Conservation (phyloP, 139 green algal species). For the Tetraselmis striata region DNA sequence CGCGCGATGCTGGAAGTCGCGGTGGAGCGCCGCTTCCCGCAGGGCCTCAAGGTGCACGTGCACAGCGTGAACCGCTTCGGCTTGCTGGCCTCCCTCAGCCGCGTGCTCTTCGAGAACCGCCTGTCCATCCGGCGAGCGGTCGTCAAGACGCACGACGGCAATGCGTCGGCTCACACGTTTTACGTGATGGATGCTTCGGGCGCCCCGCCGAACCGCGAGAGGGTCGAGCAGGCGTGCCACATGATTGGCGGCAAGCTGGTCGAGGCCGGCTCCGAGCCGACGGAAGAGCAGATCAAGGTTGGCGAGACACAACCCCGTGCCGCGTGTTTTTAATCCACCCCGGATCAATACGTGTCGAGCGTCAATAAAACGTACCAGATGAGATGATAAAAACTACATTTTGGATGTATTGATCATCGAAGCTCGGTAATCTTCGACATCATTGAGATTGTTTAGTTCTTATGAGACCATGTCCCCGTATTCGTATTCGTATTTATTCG, state of each 20-base stretch:
- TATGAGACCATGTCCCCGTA: no score
- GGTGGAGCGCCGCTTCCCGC: slow-evolving; percentile 70
- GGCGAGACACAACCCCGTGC: no score
- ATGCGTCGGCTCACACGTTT: slow-evolving; percentile 44
- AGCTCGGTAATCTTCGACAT: no score
- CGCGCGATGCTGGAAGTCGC: slow-evolving; percentile 62
- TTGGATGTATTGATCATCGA: no score
- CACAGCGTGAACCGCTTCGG: slow-evolving; percentile 43
- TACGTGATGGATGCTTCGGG: slow-evolving; percentile 43
- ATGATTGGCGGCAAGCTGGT: slow-evolving; percentile 40
- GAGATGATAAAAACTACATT: no score
- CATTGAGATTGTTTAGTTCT: no score
- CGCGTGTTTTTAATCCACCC: no score
- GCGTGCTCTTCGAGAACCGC: slow-evolving; percentile 19
- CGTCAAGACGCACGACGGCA: slow-evolving; percentile 38
- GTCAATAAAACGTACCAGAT: no score
- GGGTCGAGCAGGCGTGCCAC: slow-evolving; percentile 33
- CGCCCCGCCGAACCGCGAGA: slow-evolving; percentile 19
- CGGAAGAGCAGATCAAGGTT: background rate
- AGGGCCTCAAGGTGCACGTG: slow-evolving; percentile 69
- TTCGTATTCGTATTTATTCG: no score
- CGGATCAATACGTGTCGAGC: no score
- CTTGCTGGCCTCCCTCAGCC: slow-evolving; percentile 36
- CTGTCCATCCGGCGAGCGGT: slow-evolving; percentile 42
- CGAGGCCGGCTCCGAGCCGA: slow-evolving; percentile 20